Base-by-base conservation (phyloP, 805 yeast species). In the Schwanniomyces yamadae region DNA sequence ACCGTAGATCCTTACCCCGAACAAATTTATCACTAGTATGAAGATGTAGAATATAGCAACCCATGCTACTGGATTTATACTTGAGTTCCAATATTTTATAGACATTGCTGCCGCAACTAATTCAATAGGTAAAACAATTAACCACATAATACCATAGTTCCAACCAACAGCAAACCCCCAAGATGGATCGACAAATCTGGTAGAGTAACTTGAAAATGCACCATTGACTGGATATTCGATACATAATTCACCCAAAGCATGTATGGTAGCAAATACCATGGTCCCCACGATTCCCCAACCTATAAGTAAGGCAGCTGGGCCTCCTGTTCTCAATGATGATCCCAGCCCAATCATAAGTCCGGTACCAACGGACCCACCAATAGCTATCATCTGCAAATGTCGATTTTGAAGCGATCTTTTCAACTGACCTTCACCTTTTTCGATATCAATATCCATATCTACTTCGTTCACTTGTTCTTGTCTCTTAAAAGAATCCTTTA, bases 351-450 rank as follows among this genome's bases (percentile, higher is more conserved):
- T 75, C 40, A 80, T 78, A 37, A 81, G 59, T 52, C 88, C 87
- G 3, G 85, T 79, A 40, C 86, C 86, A 24, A 81, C 75, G 27
- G 81, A 71, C 29, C 84, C 81, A 26, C 85, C 85, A 30, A 82
- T 76, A 24, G 86, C 79, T 42, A 82, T 73, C 76, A 82, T 79
- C 45, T 79, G 79, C 50, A 81, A 55, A 49, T 80, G 85, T 52
- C 89, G 73, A 29, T 64, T 57, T 48, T 77, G 77, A 53, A 79
- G 1, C 64, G 66, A 18, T 57, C 50, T 25, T 57, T 59, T 11
- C 63, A 59, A 13, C 65, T 61, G 37, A 56, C 55, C 21, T 56
- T 52, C 16, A 63, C 23, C 65, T 42, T 52, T 51, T 45, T 61
- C 66, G 33, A 58, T 44, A 25, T 59, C 61, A 3, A 27, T 9